Evolutionary conservation across 768 basidiomycete species (phyloP).

Genomic region (Lactarius indigo): DNA sequence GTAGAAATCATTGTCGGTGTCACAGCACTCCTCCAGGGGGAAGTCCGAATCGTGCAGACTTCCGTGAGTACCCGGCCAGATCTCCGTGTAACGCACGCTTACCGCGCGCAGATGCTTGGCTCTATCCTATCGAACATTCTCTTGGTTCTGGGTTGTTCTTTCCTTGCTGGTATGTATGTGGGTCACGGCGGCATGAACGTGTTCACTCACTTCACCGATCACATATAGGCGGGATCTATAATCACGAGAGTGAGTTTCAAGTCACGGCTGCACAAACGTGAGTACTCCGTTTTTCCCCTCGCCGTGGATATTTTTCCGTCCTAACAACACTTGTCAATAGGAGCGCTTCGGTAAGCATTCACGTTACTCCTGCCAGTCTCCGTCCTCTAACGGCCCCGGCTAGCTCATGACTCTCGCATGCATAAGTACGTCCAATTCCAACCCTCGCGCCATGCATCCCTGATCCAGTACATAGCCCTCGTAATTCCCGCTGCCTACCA

Average conservation of each 20-base stretch:
- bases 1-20: constrained; percentile 90
- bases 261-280: constrained; percentile 85
- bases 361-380: not conserved
- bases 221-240: constrained; percentile 60
- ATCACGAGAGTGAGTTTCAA: constrained; percentile 68
- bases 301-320: too few species aligned
- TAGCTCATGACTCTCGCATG: constrained; percentile 83
- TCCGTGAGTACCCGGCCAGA: constrained; percentile 48
- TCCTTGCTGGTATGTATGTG: constrained; percentile 69
- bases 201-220: not conserved
- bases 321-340: constrained; percentile 10
- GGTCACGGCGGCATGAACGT: not conserved
- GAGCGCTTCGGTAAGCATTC: constrained; percentile 20
- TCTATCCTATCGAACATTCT: constrained; percentile 89
- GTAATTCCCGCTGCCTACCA: constrained; percentile 89
- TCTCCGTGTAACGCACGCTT: constrained; percentile 5
- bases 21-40: constrained; percentile 66
- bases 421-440: constrained; percentile 55
- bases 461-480: constrained; percentile 46
- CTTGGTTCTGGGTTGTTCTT: constrained; percentile 87
- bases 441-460: not conserved
- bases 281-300: constrained; percentile 30
- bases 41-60: constrained; percentile 88
- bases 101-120: constrained; percentile 65
- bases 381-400: constrained; percentile 13